phyloP scores from a whole-genome alignment of 176 grass and related monocot species.

The Chrysopogon serrulatus region DNA sequence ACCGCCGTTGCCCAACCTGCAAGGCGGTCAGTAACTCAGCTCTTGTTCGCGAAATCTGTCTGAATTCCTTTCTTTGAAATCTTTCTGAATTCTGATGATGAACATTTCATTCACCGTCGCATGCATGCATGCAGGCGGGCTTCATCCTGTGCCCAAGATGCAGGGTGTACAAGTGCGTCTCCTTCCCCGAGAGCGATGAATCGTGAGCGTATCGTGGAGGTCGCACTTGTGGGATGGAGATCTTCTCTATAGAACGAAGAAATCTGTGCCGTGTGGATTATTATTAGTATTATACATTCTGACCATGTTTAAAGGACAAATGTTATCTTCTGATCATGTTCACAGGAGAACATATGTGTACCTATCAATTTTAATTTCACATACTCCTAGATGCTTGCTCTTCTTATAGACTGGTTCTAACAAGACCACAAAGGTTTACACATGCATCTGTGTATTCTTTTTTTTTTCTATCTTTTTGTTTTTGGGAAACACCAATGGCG shows the following conservation, averaged over 20 bases:
- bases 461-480: neutral
- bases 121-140: constrained; percentile 40
- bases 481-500: neutral
- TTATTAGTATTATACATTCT: neutral
- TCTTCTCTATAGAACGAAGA: neutral
- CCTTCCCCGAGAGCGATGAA: constrained; percentile 49
- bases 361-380: neutral
- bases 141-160: constrained; percentile 58
- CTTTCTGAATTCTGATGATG: neutral
- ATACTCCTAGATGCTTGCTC: neutral
- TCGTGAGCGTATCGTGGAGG: constrained; percentile 14
- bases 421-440: neutral
- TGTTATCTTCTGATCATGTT: neutral
- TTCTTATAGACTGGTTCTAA: neutral
- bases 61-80: too few species aligned
- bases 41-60: too few species aligned
- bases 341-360: neutral
- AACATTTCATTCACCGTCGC: neutral
- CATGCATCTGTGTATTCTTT: neutral
- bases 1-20: constrained; percentile 79
- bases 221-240: neutral
- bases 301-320: neutral
- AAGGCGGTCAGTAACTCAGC: constrained; percentile 46
- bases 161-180: constrained; percentile 81
- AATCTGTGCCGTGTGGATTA: neutral